These are phyloP conservation scores for Picochlorum sp. DNA, from an alignment of 139 green algal species.

Conservation along the genomic window DNA sequence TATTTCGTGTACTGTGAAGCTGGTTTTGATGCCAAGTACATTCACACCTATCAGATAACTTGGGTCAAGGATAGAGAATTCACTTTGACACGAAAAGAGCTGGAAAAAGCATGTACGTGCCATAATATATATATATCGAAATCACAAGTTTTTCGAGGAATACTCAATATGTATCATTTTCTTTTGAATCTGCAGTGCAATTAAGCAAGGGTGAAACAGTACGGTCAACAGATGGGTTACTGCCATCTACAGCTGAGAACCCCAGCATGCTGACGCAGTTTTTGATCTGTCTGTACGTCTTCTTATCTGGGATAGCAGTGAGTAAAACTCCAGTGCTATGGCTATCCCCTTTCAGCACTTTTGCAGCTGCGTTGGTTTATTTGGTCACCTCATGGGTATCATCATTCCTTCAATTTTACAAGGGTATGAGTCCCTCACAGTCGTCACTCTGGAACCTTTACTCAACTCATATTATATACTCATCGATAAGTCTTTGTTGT, in stretches of 20 bases:
- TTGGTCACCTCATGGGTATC: constrained; percentile 1
- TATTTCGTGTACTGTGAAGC: constrained; percentile 94
- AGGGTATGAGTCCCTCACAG: constrained; percentile 1
- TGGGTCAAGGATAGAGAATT: constrained; percentile 44
- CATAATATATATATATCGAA: not conserved
- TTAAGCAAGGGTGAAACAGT: not conserved
- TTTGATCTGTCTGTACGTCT: constrained; percentile 71
- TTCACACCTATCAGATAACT: constrained; percentile 76
- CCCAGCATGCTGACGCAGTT: constrained; percentile 21
- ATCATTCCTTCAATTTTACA: constrained; percentile 24
- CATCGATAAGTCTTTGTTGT: constrained; percentile 1
- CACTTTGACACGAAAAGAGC: constrained; percentile 8
- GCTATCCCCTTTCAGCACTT: constrained; percentile 50
- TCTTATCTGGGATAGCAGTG: constrained; percentile 64
- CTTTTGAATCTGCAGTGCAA: too few relatives aligned
- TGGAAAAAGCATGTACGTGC: constrained; percentile 11
- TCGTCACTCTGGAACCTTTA: constrained; percentile 36
- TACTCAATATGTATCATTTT: not conserved
- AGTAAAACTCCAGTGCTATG: constrained; percentile 47
- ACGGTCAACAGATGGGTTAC: not conserved
- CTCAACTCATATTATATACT: constrained; percentile 40
- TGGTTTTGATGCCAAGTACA: constrained; percentile 75
- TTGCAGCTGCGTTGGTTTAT: constrained; percentile 13
- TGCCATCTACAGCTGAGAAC: too few relatives aligned
- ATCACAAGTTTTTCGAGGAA: not conserved